phyloP scores from a whole-genome alignment of 257 asterid species.

The Sherardia arvensis region DNA sequence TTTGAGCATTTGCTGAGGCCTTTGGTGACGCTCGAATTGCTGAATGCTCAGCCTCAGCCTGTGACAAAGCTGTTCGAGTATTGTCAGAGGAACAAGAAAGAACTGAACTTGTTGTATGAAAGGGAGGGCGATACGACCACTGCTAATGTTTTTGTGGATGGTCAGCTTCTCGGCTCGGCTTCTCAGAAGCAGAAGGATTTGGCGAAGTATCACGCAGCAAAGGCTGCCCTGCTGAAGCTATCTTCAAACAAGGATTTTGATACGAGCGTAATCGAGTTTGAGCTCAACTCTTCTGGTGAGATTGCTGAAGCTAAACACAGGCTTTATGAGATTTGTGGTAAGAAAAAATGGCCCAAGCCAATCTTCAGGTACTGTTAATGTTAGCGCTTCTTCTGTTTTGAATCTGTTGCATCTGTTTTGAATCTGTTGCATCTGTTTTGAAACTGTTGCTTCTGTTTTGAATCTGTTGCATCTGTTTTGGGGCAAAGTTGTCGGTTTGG shows the following conservation, averaged over 20 bases:
- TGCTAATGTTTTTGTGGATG: slow-evolving; percentile 55
- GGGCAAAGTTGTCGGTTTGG: not conserved
- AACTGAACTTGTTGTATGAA: slow-evolving; percentile 32
- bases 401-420: not conserved
- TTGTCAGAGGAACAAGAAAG: slow-evolving; percentile 65
- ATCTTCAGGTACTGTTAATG: slow-evolving; percentile 39
- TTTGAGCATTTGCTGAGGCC: slow-evolving; percentile 57
- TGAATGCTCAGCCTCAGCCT: slow-evolving; percentile 71
- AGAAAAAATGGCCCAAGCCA: slow-evolving; percentile 73
- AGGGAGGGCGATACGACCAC: slow-evolving; percentile 35
- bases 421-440: not conserved
- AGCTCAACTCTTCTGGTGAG: slow-evolving; percentile 31
- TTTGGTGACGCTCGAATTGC: slow-evolving; percentile 37
- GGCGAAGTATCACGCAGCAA: slow-evolving; percentile 75
- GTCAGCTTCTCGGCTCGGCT: slow-evolving; percentile 42
- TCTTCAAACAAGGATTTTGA: slow-evolving; percentile 10
- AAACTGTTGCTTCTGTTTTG: not conserved
- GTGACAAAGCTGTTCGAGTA: slow-evolving; percentile 57
- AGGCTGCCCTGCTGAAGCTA: slow-evolving; percentile 46
- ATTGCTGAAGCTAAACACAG: slow-evolving; percentile 56
- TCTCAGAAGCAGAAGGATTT: slow-evolving; percentile 58
- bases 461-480: not conserved
- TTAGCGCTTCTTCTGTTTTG: too few species aligned
- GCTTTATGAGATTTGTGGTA: slow-evolving; percentile 57
- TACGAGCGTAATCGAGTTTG: slow-evolving; percentile 7